phyloP scores from a whole-genome alignment of 805 yeast genomes.

The Hanseniaspora occidentalis region DNA sequence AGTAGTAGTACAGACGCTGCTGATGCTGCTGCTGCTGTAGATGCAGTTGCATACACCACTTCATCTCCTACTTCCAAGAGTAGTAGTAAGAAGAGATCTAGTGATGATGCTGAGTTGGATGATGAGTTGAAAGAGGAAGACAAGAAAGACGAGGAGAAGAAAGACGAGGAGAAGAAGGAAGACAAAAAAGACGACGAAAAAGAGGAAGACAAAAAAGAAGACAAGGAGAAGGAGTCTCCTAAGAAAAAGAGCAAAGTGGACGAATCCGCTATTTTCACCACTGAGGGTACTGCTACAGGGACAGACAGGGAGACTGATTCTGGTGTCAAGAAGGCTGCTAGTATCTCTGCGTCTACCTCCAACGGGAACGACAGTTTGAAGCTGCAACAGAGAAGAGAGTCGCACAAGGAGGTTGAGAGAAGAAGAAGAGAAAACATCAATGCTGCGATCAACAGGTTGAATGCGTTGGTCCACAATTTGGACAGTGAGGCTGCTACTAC shows the following conservation, averaged over 20 bases:
- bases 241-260: constrained; percentile 1
- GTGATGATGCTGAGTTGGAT: constrained; percentile 4
- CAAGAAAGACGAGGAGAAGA: not conserved
- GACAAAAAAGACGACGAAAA: not conserved
- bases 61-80: not conserved
- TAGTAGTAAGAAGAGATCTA: constrained; percentile 4
- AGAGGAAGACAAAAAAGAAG: not conserved
- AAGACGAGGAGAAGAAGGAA: not conserved
- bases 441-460: constrained; percentile 71
- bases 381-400: constrained; percentile 52
- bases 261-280: constrained; percentile 1
- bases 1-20: constrained; percentile 6
- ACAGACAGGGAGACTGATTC: constrained; percentile 4
- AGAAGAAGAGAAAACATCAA: constrained; percentile 84
- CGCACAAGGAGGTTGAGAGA: constrained; percentile 92
- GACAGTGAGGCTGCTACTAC: constrained; percentile 26
- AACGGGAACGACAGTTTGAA: constrained; percentile 19
- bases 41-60: not conserved
- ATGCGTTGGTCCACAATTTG: constrained; percentile 64
- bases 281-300: constrained; percentile 1
- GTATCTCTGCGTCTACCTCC: constrained; percentile 1
- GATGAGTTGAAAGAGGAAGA: not conserved
- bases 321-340: not conserved
- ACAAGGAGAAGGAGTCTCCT: not conserved
- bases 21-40: constrained; percentile 7